Evolutionary conservation across 441 rosid species (phyloP), one percentile per base, ranked within the genome.

Genomic region (Euphorbia schlechtendalii): DNA sequence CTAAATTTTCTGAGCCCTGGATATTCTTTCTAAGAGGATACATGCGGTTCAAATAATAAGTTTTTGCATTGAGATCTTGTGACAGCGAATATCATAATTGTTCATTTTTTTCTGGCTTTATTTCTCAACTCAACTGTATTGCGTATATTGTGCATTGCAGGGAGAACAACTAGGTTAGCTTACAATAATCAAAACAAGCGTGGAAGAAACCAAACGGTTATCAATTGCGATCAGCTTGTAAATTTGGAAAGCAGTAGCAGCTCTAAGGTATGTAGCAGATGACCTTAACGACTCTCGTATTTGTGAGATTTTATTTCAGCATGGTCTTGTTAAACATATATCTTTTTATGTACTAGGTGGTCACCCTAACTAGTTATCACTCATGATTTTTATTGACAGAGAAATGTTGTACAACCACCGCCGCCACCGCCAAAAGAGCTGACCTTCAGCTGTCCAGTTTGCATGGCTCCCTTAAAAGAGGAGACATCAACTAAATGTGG

Each of bases 401-500:
- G 64, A 20, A 81, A 80, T 64, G 69, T 68, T 67, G 72, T 41
- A 48, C 72, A 11, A 51, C 58, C 56, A 12, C 56, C 56, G 9
- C 56, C 56, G 8, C 80, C 73, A 40, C 83, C 93, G 22, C 77
- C 69, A 11, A 84, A 81, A 76, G 94, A 88, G 69, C 87, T 85
- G 8, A 86, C 75, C 24, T 91, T 94, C 74, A 84, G 71, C 55
- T 94, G 99, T 69, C 96, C 99, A 53, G 87, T 94, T 61, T 94
- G 99, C 80, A 34, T 91, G 87, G 78, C 86, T 59, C 82, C 90
- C 59, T 72, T 94, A 58, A 84, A 69, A 0, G 87, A 87, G 75
- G 96, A 86, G 78, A 78, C 76, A 70, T 77, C 99, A 36, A 94
- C 99, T 25, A 91, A 82, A 76, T 94, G 99, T 64, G 99, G 99